Conservation (phyloP, 441 rosid species). For the Bocquillonia castaneifolia region DNA sequence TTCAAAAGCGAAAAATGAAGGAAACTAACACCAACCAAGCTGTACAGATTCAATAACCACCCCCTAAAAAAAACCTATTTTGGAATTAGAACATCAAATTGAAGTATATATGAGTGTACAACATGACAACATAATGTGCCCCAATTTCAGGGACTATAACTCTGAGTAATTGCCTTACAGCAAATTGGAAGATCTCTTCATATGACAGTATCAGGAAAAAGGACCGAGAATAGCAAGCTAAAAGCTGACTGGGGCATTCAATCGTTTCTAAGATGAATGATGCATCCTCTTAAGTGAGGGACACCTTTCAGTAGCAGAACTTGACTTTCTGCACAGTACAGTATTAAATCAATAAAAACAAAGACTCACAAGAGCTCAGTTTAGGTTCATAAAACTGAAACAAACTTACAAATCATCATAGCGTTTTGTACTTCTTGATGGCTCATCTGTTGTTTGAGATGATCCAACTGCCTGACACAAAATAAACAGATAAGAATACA, state of each 20-base stretch:
- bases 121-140: conserved; percentile 25
- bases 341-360: conserved; percentile 8
- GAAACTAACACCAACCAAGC: too few relatives aligned
- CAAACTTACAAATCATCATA: conserved; percentile 52
- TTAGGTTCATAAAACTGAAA: not conserved
- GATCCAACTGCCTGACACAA: conserved; percentile 47
- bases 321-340: conserved; percentile 36
- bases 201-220: not conserved
- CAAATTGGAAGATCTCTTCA: conserved; percentile 14
- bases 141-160: conserved; percentile 10
- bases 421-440: conserved; percentile 44
- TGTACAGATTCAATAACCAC: conserved; percentile 36
- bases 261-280: conserved; percentile 30
- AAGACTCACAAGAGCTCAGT: not conserved
- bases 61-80: conserved; percentile 15
- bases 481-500: conserved; percentile 11
- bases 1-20: not conserved
- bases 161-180: conserved; percentile 16
- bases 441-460: conserved; percentile 37
- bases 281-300: conserved; percentile 38
- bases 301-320: conserved; percentile 24
- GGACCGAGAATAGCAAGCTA: not conserved
- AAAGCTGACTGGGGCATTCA: not conserved
- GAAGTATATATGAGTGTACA: conserved; percentile 29
- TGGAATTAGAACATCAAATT: conserved; percentile 11